Evolutionary conservation across 768 basidiomycete genomes (phyloP), one percentile per base, ranked within the genome.

Genomic region (Hortiboletus campestris): DNA sequence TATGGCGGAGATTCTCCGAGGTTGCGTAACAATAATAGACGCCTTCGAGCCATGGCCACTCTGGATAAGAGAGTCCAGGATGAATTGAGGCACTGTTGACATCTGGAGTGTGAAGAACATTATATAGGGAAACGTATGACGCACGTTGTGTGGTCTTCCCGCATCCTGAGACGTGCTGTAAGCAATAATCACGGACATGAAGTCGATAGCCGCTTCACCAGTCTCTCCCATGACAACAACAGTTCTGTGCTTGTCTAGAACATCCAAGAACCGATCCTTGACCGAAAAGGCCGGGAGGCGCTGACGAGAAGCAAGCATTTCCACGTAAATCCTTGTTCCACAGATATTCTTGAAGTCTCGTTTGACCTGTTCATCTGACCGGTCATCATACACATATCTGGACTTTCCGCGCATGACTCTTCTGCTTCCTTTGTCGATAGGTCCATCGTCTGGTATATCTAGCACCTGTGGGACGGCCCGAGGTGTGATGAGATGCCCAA

Each of bases 221-320:
- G 91, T 94, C 72, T 96, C 94, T 42, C 95, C 95, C 6, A 95
- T 89, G 0, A 97, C 87, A 0, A 98, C 81, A 1, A 94, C 80
- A 4, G 88, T 89, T 46, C 85, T 76, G 61, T 83, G 83, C 11
- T 66, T 72, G 36, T 81, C 75, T 10, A 97, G 72, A 20, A 77
- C 65, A 14, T 74, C 52, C 45, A 94, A 71, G 60, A 97, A 91
- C 14, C 80, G 74, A 20, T 83, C 78, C 64, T 80, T 80, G 12
- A 83, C 81, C 22, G 78, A 66, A 73, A 88, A 96, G 2, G 93
- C 92, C 12, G 95, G 95, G 17, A 97, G 76, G 52, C 76, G 80
- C 63, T 75, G 69, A 56, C 94, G 77, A 17, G 70, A 73, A 31
- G 74, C 67, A 22, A 89, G 66, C 64, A 95, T 80, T 53, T 77